Evolutionary conservation across 768 basidiomycete species (phyloP), one percentile per base, ranked within the genome.

Genomic region (Lyophyllum atratum): DNA sequence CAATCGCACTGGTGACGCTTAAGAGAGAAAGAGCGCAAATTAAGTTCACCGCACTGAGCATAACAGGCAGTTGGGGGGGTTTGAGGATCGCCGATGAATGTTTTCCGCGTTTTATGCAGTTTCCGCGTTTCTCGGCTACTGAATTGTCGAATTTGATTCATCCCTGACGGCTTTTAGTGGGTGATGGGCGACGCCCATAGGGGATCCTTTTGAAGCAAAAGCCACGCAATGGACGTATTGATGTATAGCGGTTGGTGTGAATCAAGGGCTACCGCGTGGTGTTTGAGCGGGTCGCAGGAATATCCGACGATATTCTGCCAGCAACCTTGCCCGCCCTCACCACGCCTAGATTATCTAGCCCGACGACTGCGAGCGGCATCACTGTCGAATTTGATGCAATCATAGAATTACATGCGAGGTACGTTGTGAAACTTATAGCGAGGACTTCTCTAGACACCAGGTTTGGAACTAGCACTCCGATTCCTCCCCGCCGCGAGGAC

Each of bases 1-100:
- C 71, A 28, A 71, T 64, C 34, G 66, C 67, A 46, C 64, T 33
- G 4, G 52, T 26, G 11, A 34, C 29, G 45, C 17, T n/a, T 1
- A 53, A 40, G 42, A 54, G 50, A 14, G 52, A 53, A 37, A 51
- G 33, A 19, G 29, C 25, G 22, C 5, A 50, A 12, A 17, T 12
- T 21, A 37, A 5, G 44, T 25, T 25, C 25, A 25, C 45, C 28
- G n/a, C 15, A 22, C 24, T 47, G 45, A 47, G 25, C 45, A 47
- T 47, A 25, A 28, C 28, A 47, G 45, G 45, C 24, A 7, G 45
- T 44, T 44, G 19, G 4, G 43, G n/a, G n/a, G 43, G 9, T 9
- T 37, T 7, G 6, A 19, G 3, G 43, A 44, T 22, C 43, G 26
- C 17, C 3, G 12, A 15, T 14, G 34, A 15, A 37, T 6, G 34